Evolutionary conservation across 257 asterid genomes (phyloP), one percentile per base, ranked within the genome.

Genomic region (Primulina huaijiensis): DNA sequence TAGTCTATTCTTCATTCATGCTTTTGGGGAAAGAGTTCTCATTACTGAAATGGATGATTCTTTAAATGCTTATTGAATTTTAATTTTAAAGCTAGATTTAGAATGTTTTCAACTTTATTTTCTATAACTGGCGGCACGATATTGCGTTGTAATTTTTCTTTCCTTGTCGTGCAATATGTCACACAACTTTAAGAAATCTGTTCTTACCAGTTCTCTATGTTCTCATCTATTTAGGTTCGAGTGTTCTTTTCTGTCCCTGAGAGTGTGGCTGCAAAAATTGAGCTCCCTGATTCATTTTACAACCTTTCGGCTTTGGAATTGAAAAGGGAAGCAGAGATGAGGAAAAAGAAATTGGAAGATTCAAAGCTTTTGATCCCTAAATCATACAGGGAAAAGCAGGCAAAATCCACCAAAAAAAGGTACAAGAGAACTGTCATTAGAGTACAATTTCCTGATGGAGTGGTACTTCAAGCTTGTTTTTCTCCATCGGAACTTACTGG

Each of bases 181-280:
- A 56, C 37, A 20, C 40, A 6, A 8, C 14, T 68, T 60, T 60
- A 52, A 50, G 57, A 33, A 56, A 67, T 66, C 60, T 62, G 64
- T 65, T 68, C 66, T 43, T 68, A 60, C 68, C 64, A 37, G 11
- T 68, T 62, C 20, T 55, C 50, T n/a, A 5, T 65, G 43, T 9
- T 74, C 31, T 73, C 68, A 27, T 43, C 60, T 30, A 74, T 23
- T 63, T 66, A 94, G 99, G 79, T 86, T 23, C 85, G 84, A 71
- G 99, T 94, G 19, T 91, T 94, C 89, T 88, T 86, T 75, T 84
- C 99, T 52, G 95, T 91, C 72, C 74, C 97, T 2, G 99, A 94
- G 82, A 89, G 83, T 65, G 82, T 84, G 20, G 97, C 97, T 0
- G 96, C 97, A 6, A 89, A 69, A 81, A 89, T 94, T 16, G 93